Evolutionary conservation across 306 rosid genomes (phyloP), one percentile per base, ranked within the genome.

Genomic region (Castanospermum australe): DNA sequence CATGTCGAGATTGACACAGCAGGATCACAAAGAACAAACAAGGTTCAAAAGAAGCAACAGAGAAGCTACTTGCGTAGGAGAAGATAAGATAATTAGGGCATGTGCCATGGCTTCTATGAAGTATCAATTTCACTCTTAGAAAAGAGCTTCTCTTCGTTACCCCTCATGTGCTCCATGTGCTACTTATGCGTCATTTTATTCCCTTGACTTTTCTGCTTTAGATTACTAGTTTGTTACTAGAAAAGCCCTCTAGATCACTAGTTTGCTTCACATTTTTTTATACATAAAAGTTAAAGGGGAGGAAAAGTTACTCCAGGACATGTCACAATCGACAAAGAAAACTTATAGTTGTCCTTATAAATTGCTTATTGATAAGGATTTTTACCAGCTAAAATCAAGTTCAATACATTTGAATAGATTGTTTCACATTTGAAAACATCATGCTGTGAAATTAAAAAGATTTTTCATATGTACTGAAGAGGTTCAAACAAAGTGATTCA

Each of bases 81-180:
- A 10, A n/a, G 22, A 60, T 10, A 36, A n/a, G 6, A 18, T 38
- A 17, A n/a, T n/a, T n/a, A 44, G 24, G 20, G 61, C 57, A 28
- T 41, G 28, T 67, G 8, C 25, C 33, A 5, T 17, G 32, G 25
- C 44, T 66, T 68, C 3, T n/a, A 25, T 4, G 12, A 10, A 71
- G 12, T 14, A 11, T 20, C 33, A 24, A 63, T 32, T 3, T 9
- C 75, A 22, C 32, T 71, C 38, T 21, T 11, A 24, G 0, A 10
- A 2, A 44, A 52, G 28, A 60, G 55, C 2, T 47, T 67, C 55
- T 56, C 57, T 60, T 28, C 50, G 56, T 67, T 67, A 28, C 21
- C 14, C 9, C 0, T 38, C 86, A 83, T 50, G 80, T 66, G 83
- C 68, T 73, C 44, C 65, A 78, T 72, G 68, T 79, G 78, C 68